These are phyloP conservation scores for Blepharisma undulans DNA, from an alignment of 169 alveolate genomes.

Conservation along the genomic window DNA sequence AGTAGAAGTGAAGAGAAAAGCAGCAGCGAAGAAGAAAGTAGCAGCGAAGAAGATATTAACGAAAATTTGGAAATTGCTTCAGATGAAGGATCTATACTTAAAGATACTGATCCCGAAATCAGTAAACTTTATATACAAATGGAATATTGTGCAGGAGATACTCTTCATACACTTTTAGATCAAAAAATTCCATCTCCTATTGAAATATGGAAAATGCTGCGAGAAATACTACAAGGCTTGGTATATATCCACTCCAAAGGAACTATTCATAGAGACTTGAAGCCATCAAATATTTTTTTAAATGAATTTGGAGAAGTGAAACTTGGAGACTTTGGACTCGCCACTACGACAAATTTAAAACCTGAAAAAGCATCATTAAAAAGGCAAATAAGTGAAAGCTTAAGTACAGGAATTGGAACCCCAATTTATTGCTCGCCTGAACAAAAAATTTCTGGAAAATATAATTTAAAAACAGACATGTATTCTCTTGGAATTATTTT, in stretches of 20 bases:
- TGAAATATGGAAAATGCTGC: constrained; percentile 50
- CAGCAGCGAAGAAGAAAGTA: not conserved
- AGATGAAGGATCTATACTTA: not conserved
- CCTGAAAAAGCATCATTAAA: constrained; percentile 41
- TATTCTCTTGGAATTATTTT: constrained; percentile 58
- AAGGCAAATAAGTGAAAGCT: constrained; percentile 45
- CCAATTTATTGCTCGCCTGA: constrained; percentile 62
- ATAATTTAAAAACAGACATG: constrained; percentile 49
- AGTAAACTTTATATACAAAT: constrained; percentile 74
- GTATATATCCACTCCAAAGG: constrained; percentile 61
- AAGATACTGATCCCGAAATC: not conserved
- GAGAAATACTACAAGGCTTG: constrained; percentile 62
- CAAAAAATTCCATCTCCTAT: constrained; percentile 39
- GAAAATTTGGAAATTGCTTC: not conserved
- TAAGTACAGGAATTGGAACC: constrained; percentile 46
- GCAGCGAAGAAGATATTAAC: not conserved
- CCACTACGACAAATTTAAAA: constrained; percentile 42
- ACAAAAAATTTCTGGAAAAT: constrained; percentile 39
- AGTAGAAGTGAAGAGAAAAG: constrained; percentile 31
- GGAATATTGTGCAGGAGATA: constrained; percentile 85
- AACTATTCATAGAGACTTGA: constrained; percentile 70
- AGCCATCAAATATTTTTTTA: constrained; percentile 65
- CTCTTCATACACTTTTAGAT: constrained; percentile 65
- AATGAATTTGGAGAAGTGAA: constrained; percentile 57
- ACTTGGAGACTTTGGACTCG: constrained; percentile 69